Percentiles rank a stretch among this genome's conserved stretches.
These are phyloP conservation scores for Trichaptum fuscoviolaceum DNA, from an alignment of 768 basidiomycete species.

Conservation along the genomic window DNA sequence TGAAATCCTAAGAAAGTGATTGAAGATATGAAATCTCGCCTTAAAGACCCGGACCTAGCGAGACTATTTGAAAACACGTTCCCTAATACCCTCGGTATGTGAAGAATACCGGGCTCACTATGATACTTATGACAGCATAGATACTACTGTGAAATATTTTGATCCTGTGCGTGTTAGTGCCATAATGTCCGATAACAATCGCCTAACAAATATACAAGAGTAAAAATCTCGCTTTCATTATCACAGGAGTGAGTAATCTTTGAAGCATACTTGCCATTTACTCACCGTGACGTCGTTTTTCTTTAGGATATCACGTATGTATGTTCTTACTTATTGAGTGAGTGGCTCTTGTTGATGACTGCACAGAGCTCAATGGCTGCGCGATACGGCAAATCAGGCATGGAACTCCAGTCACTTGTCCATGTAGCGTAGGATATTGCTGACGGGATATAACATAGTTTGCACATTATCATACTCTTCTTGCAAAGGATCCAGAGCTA, in stretches of 20 bases:
- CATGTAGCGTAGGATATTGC: neutral
- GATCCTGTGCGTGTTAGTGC: constrained; percentile 37
- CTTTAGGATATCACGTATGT: constrained; percentile 66
- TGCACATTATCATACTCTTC: constrained; percentile 59
- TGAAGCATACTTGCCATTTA: constrained; percentile 3
- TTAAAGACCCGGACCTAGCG: constrained; percentile 75
- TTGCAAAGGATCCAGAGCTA: constrained; percentile 51
- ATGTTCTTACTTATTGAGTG: constrained; percentile 9
- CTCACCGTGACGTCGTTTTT: neutral
- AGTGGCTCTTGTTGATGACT: constrained; percentile 8
- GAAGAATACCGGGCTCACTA: neutral
- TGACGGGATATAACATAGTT: constrained; percentile 37
- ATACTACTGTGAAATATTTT: constrained; percentile 78
- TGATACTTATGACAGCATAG: constrained; percentile 29
- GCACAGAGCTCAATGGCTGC: constrained; percentile 73
- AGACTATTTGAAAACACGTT: constrained; percentile 79
- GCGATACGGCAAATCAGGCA: constrained; percentile 77
- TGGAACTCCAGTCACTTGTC: constrained; percentile 6
- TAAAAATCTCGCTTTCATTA: constrained; percentile 72
- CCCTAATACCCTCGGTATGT: constrained; percentile 71
- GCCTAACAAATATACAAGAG: constrained; percentile 30
- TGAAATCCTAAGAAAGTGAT: constrained; percentile 53
- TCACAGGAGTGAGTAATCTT: constrained; percentile 56
- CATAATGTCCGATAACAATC: constrained; percentile 9
- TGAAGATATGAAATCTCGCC: constrained; percentile 59